Evolutionary conservation across 257 asterid genomes (phyloP), one percentile per base, ranked within the genome.

Genomic region (Perilla frutescens): DNA sequence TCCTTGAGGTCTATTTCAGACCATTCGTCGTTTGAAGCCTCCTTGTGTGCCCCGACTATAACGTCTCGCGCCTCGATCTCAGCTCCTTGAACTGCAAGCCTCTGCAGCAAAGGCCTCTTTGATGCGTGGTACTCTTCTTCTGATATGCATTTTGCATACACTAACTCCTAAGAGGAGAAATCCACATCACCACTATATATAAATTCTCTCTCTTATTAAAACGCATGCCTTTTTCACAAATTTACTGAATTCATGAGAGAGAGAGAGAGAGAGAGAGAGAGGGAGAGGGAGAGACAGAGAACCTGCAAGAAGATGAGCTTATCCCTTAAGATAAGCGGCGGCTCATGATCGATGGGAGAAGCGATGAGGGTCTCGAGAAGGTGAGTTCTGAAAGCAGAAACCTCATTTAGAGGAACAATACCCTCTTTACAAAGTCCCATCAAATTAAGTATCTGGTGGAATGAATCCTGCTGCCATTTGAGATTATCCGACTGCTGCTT

Each of bases 381-480:
- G 69, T 90, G 88, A 4, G 88, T 73, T 78, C 85, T 87, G 70
- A 91, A 94, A 80, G 82, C 89, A 61, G 96, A 90, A 79, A 91
- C 93, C 77, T 90, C 95, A 12, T 81, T 40, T 58, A 84, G 85
- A 41, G 87, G 78, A 67, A 91, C 64, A 66, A 94, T 90, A 0
- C 90, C 97, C 79, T 94, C 99, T 68, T 87, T 85, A 66, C 77
- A 84, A 43, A 91, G 97, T 3, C 93, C 98, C 82, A 91, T 90
- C 75, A 94, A 53, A 62, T 91, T 88, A 29, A 91, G 93, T 2
- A 94, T 91, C 61, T 91, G 96, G 77, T 94, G 99, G 86, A 87
- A 91, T 0, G 97, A 88, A n/a, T 94, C 97, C 77, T 94, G 99
- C 90, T 94, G 98, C 98, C 99, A 91, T 76, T 91, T 94, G 69